Evolutionary conservation across 441 rosid species (phyloP).

Genomic region (Rhodomyrtus psidioides): DNA sequence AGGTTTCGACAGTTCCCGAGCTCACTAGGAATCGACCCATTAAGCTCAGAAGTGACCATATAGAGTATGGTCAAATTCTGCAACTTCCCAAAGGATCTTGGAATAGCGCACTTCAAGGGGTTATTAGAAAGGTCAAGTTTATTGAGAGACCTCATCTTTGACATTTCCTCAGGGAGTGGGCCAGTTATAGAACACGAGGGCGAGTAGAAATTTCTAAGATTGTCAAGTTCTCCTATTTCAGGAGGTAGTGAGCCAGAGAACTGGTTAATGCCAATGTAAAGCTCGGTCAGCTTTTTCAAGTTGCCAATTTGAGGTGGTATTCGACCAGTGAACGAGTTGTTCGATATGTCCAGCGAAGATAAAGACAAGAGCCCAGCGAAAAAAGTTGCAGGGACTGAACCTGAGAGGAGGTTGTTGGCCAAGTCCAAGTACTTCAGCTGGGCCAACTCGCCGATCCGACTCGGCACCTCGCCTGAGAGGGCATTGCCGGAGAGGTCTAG

Average conservation of each 20-base stretch:
- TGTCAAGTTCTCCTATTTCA: slow-evolving; percentile 52
- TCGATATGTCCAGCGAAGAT: slow-evolving; percentile 56
- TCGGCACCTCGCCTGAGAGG: slow-evolving; percentile 40
- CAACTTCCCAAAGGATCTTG: slow-evolving; percentile 51
- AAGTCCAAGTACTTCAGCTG: slow-evolving; percentile 49
- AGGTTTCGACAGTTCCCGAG: slow-evolving; percentile 59
- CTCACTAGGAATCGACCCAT: slow-evolving; percentile 68
- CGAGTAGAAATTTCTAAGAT: slow-evolving; percentile 41
- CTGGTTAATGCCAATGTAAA: slow-evolving; percentile 61
- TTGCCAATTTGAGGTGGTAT: slow-evolving; percentile 59
- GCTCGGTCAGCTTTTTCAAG: slow-evolving; percentile 44
- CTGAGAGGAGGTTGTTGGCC: slow-evolving; percentile 51
- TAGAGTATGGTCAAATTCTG: slow-evolving; percentile 41
- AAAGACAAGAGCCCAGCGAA: slow-evolving; percentile 37
- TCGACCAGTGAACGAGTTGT: slow-evolving; percentile 56
- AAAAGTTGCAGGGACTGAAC: slow-evolving; percentile 38
- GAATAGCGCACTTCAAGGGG: slow-evolving; percentile 65
- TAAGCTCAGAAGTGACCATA: slow-evolving; percentile 50
- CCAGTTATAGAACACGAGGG: slow-evolving; percentile 57
- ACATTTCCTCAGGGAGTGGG: slow-evolving; percentile 56
- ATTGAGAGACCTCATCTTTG: slow-evolving; percentile 29
- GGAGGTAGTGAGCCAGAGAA: slow-evolving; percentile 65
- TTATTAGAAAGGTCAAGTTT: slow-evolving; percentile 78
- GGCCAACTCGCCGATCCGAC: slow-evolving; percentile 34
- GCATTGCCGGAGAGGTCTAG: slow-evolving; percentile 63